Base-by-base conservation (phyloP, 371 early-diverging fungal genomes). In the Rhizopus delemar region DNA sequence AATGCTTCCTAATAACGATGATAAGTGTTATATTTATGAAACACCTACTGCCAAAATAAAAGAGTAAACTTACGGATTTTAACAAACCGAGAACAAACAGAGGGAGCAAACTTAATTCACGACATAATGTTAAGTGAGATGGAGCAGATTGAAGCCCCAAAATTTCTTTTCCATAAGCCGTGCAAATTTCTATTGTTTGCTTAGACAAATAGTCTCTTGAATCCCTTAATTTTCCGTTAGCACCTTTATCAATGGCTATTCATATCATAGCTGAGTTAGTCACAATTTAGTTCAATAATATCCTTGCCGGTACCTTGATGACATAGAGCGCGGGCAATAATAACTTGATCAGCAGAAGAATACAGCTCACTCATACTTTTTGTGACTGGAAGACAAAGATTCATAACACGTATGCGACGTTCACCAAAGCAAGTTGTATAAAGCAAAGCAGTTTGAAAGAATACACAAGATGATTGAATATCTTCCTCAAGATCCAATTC, bases 361-460 rank as follows among this genome's bases (percentile, higher is more conserved):
- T 87, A 91, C 8, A 93, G 60, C 46, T 92, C 90, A n/a, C 80
- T 78, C 35, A 90, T 53, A 65, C 77, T 83, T 52, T 75, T 82
- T 11, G 89, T 86, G 0, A 89, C 85, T 4, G 94, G 93, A 29
- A 94, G 67, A n/a, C 87, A 82, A 53, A 90, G 66, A 22, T 92
- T 96, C 46, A 92, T 65, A 6, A 96, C 90, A 16, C 96, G 81
- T 55, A 96, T 93, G 52, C 92, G 86, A 15, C 94, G 82, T 66
- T 93, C 92, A 9, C 95, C 90, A 31, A 60, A 65, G 22, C 74
- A 62, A 0, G 80, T 87, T 3, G 92, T 94, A 61, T 92, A 86
- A 49, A 96, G 71, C 45, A 95, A 63, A 0, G 97, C 95, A 3
- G 93, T 86, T 69, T 96, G 97, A 80, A 96, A 86, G 69, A 86